Percentiles rank a stretch among this genome's conserved stretches.
These are phyloP conservation scores for Candida chilensis DNA, from an alignment of 805 yeast genomes.

Conservation along the genomic window DNA sequence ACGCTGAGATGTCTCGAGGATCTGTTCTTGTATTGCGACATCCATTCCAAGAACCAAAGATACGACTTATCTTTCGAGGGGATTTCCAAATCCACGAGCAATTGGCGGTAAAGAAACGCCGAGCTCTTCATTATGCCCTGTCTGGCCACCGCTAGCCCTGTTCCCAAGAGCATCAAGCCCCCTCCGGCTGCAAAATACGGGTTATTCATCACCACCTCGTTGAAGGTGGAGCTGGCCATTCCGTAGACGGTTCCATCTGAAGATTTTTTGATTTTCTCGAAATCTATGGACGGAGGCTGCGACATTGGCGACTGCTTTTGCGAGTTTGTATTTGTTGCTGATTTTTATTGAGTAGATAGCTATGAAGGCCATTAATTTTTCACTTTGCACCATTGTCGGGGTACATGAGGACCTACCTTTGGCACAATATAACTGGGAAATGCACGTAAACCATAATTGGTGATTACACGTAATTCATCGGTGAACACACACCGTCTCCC, in stretches of 20 bases:
- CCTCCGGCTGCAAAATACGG: conserved; percentile 99
- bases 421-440: too few species aligned
- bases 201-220: conserved; percentile 54
- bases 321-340: too few species aligned
- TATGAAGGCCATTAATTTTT: too few species aligned
- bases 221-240: conserved; percentile 26
- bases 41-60: conserved; percentile 94
- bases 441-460: too few species aligned
- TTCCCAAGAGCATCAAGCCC: conserved; percentile 93
- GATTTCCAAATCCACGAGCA: conserved; percentile 87
- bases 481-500: too few species aligned
- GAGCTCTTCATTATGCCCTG: conserved; percentile 58
- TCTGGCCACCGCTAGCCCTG: conserved; percentile 71
- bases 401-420: too few species aligned
- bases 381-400: too few species aligned
- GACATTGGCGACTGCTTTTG: too few species aligned
- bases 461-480: too few species aligned
- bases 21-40: conserved; percentile 73
- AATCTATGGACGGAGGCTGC: conserved; percentile 8
- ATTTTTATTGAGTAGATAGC: too few species aligned
- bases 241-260: conserved; percentile 29
- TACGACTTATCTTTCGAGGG: conserved; percentile 91
- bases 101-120: conserved; percentile 64
- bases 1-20: conserved; percentile 81
- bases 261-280: conserved; percentile 20